phyloP scores from a whole-genome alignment of 1,284 basidiomycete species.

The Naganishia liquefaciens region DNA sequence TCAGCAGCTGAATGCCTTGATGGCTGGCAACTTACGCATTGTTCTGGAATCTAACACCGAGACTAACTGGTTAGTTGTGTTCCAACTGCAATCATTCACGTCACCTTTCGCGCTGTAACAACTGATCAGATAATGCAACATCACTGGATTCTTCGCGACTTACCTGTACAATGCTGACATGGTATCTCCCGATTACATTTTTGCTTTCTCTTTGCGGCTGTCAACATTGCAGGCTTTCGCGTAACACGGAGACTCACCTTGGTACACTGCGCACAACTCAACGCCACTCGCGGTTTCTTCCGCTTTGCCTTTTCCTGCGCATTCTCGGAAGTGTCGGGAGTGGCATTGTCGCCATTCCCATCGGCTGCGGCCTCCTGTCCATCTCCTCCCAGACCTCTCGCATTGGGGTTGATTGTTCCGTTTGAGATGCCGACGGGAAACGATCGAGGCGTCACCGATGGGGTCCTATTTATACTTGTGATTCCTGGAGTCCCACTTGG shows the following conservation, averaged over 20 bases:
- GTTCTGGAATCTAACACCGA: constrained; percentile 45
- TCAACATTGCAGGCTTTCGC: neutral
- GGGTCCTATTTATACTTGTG: neutral
- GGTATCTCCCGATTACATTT: constrained; percentile 54
- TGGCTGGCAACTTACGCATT: constrained; percentile 45
- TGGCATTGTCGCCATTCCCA: neutral
- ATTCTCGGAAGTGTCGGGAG: constrained; percentile 1
- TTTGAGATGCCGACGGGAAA: constrained; percentile 2
- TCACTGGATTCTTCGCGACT: constrained; percentile 35
- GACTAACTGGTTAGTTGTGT: neutral
- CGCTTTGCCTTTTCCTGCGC: constrained; percentile 31
- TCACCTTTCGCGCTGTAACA: constrained; percentile 45
- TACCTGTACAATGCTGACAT: constrained; percentile 52
- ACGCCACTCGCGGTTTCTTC: constrained; percentile 54
- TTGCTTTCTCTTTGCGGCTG: constrained; percentile 31
- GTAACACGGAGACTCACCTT: constrained; percentile 39
- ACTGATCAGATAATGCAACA: constrained; percentile 5
- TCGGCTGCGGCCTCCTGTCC: neutral
- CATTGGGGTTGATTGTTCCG: constrained; percentile 25
- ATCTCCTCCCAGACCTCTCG: constrained; percentile 15
- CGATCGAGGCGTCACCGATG: constrained; percentile 3
- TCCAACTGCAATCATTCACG: neutral
- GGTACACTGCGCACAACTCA: constrained; percentile 52
- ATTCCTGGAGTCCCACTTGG: neutral
- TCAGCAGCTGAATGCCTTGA: neutral